Evolutionary conservation across 768 basidiomycete genomes (phyloP).

Genomic region (Myochromella boudieri): DNA sequence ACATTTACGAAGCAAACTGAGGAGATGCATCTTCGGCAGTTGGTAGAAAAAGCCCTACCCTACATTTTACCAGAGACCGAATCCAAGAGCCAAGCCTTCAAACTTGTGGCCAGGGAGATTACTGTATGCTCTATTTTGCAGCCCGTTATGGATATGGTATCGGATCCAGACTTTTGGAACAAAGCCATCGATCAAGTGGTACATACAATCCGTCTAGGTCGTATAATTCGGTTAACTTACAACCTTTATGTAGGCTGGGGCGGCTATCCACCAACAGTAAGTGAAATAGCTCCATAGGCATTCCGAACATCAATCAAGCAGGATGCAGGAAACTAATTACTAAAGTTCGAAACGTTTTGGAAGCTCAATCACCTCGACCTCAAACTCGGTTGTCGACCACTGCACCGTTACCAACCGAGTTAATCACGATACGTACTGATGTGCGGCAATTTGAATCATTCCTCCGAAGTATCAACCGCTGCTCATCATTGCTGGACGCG

Average conservation of each 20-base stretch:
- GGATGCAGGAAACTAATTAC: constrained; percentile 75
- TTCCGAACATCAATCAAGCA: constrained; percentile 4
- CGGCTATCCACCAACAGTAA: constrained; percentile 52
- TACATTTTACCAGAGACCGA: constrained; percentile 77
- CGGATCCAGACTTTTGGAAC: constrained; percentile 99
- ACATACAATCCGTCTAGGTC: constrained; percentile 28
- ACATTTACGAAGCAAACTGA: constrained; percentile 89
- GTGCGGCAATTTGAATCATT: constrained; percentile 88
- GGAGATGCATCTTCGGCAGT: constrained; percentile 75
- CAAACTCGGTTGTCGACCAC: constrained; percentile 40
- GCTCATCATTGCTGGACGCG: constrained; percentile 85
- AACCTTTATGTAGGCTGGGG: constrained; percentile 40
- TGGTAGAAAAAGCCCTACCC: constrained; percentile 73
- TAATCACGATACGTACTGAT: constrained; percentile 82
- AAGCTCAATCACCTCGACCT: constrained; percentile 70
- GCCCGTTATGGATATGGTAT: constrained; percentile 88
- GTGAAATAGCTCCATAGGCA: constrained; percentile 3
- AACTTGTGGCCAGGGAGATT: constrained; percentile 78
- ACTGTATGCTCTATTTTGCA: constrained; percentile 78
- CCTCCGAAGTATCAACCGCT: constrained; percentile 78
- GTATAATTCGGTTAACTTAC: neutral
- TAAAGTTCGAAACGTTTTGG: constrained; percentile 81
- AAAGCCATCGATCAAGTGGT: constrained; percentile 88
- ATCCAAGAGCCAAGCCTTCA: constrained; percentile 64
- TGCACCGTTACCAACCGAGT: constrained; percentile 49